Base-by-base conservation (phyloP, 257 asterid genomes). In the Craterostigma plantagineum region DNA sequence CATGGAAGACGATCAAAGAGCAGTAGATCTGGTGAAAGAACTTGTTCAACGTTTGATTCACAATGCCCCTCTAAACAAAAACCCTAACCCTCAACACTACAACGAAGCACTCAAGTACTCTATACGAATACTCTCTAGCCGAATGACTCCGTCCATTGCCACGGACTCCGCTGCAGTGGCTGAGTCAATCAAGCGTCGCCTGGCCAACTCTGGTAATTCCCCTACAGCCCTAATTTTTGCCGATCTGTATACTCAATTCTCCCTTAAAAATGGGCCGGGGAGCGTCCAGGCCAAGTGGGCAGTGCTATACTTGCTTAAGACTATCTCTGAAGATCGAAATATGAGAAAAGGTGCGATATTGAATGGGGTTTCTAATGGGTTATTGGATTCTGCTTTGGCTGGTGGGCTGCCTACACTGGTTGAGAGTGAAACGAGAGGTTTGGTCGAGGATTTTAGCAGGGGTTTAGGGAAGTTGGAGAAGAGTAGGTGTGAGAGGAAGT, bases 201-300 rank as follows among this genome's bases (percentile, higher is more conserved):
- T 90, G 51, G 99, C 93, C 58, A 83, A 87, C 11, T 62, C 76
- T 27, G 99, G 99, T 72, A 90, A 90, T 72, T 77, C 99, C 49
- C 75, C 94, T 55, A 80, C 79, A 61, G 99, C 92, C 64, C 86
- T 90, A 42, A 75, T 77, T 40, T 90, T 90, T 40, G 66, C 94
- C 30, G 99, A 90, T 64, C 68, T 83, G 1, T 77, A 64, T 54
- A 13, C 92, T 9, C 75, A 90, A 44, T 72, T 90, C 43, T 68
- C 91, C 14, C 56, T 53, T 15, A 83, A 63, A 66, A 67, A 54
- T 8, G 94, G 94, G 11, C 79, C 86, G 1, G 98, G 98, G 4
- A 66, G 86, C 36, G 82, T 83, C 8, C 65, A 54, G 30, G 80
- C 79, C 48, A 90, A 90, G 68, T 90, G 99, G 99, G 87, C 91